Conservation (phyloP, 768 basidiomycete species). For the Boletales sp. region DNA sequence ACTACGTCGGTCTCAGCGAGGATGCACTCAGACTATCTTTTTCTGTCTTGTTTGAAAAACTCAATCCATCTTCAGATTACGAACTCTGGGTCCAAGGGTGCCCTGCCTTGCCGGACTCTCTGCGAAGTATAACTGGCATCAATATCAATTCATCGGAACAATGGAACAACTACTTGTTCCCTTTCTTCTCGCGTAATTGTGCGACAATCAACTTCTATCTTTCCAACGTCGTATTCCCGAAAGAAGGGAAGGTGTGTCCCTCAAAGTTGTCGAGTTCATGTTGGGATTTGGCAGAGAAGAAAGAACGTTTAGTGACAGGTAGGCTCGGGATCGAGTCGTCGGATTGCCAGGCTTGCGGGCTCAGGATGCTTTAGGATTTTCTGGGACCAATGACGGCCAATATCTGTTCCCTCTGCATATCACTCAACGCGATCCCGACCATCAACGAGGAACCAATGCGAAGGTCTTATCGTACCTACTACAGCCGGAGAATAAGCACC, state of each 20-base stretch:
- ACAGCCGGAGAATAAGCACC: slow-evolving; percentile 18
- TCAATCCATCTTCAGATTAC: slow-evolving; percentile 19
- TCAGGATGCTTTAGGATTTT: slow-evolving; percentile 27
- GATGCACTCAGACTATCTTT: slow-evolving; percentile 16
- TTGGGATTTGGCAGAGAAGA: slow-evolving; percentile 6
- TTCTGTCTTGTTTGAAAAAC: slow-evolving; percentile 9
- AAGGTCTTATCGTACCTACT: slow-evolving; percentile 17
- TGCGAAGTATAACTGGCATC: slow-evolving; percentile 36
- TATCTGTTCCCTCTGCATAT: slow-evolving; percentile 34
- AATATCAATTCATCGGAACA: slow-evolving; percentile 40
- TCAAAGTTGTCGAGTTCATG: slow-evolving; percentile 13
- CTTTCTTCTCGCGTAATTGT: slow-evolving; percentile 28
- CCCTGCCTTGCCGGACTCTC: slow-evolving; percentile 24
- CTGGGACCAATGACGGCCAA: slow-evolving; percentile 34
- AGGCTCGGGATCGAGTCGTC: neutral
- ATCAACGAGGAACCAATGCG: slow-evolving; percentile 13
- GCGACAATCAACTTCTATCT: slow-evolving; percentile 42
- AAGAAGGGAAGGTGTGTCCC: slow-evolving; percentile 27
- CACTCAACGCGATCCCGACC: slow-evolving; percentile 14
- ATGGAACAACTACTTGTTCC: slow-evolving; percentile 26
- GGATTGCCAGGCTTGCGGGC: slow-evolving; percentile 3
- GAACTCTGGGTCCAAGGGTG: slow-evolving; percentile 17
- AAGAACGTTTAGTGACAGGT: slow-evolving; percentile 2
- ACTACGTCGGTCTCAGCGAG: slow-evolving; percentile 21
- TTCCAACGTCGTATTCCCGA: slow-evolving; percentile 45